These are phyloP conservation scores for Actinomortierella ambigua DNA, from an alignment of 371 early-diverging fungal genomes.

Conservation along the genomic window DNA sequence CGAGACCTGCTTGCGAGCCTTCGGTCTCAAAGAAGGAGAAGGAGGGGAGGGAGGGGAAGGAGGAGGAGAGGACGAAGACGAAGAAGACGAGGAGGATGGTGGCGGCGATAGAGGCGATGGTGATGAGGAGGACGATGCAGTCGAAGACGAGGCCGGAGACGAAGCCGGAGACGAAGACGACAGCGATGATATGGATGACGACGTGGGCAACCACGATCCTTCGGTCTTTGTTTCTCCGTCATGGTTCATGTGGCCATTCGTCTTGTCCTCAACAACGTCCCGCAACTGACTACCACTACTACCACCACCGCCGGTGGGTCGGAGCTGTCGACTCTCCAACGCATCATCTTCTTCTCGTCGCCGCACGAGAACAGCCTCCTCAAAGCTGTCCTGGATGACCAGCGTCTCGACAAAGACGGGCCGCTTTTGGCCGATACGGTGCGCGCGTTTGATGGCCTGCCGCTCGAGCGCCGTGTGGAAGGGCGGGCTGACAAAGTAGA, in stretches of 20 bases:
- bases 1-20: no score
- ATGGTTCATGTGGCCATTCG: background rate
- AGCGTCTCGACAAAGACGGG: slow-evolving; percentile 82
- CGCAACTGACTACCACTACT: background rate
- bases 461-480: slow-evolving; percentile 68
- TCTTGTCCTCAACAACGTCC: background rate
- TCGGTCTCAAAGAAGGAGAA: no score
- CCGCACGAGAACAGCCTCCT: slow-evolving; percentile 63
- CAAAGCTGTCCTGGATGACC: slow-evolving; percentile 71
- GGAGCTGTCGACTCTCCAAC: background rate
- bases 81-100: background rate
- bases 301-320: background rate
- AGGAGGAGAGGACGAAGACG: no score
- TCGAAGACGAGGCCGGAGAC: no score
- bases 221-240: background rate
- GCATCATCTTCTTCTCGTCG: slow-evolving; percentile 35
- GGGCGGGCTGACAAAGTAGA: slow-evolving; percentile 75
- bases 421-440: slow-evolving; percentile 83
- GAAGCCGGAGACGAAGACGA: no score
- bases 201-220: background rate
- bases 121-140: no score
- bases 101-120: background rate
- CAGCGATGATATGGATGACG: no score
- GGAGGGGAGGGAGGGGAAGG: no score
- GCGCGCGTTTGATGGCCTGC: slow-evolving; percentile 90